phyloP scores from a whole-genome alignment of 2,329 filamentous ascomycete species.

The Ilyonectria robusta region DNA sequence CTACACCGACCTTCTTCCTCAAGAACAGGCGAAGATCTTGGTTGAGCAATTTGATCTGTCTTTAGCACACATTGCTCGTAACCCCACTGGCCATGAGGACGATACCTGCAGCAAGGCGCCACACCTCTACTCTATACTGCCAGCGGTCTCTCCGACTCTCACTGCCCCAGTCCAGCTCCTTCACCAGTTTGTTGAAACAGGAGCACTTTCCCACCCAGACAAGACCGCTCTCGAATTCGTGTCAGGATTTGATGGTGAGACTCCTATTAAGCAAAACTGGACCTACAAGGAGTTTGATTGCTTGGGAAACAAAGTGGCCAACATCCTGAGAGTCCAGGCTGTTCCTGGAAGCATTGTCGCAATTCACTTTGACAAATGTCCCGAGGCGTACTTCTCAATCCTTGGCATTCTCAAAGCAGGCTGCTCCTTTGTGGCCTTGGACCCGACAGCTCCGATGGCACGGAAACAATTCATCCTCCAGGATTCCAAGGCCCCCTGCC shows the following conservation, averaged over 20 bases:
- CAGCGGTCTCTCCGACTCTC: constrained; percentile 71
- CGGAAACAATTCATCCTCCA: constrained; percentile 83
- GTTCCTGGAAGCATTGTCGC: constrained; percentile 75
- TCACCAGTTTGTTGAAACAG: constrained; percentile 83
- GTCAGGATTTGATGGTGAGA: constrained; percentile 63
- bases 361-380: constrained; percentile 87
- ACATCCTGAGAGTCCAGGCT: constrained; percentile 69
- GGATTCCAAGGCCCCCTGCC: constrained; percentile 77
- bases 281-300: constrained; percentile 80
- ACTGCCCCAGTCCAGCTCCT: constrained; percentile 72
- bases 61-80: constrained; percentile 70
- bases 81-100: constrained; percentile 58
- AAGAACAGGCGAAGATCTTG: constrained; percentile 76
- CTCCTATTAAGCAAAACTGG: constrained; percentile 71
- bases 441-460: constrained; percentile 78
- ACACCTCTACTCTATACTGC: constrained; percentile 74
- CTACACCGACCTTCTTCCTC: constrained; percentile 74
- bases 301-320: constrained; percentile 80
- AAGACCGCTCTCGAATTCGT: constrained; percentile 84
- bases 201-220: constrained; percentile 68
- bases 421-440: constrained; percentile 85
- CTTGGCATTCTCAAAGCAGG: constrained; percentile 87
- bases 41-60: constrained; percentile 80
- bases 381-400: constrained; percentile 86
- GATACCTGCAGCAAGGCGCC: constrained; percentile 52